Evolutionary conservation across 306 rosid genomes (phyloP), one percentile per base, ranked within the genome.

Genomic region (Abrus precatorius): DNA sequence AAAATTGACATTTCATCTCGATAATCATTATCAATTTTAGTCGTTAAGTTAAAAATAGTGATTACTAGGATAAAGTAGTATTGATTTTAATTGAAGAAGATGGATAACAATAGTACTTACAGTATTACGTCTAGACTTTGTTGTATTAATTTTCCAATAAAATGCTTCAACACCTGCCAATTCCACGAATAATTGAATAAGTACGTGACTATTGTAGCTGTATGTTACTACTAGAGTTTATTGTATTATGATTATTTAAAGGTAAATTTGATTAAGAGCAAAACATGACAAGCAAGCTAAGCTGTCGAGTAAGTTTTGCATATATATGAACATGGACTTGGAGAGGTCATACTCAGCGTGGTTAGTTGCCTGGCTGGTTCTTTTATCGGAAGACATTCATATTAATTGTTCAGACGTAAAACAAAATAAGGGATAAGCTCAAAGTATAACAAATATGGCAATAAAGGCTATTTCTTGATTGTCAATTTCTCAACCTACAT

Each of bases 281-380:
- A 67, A 68, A 54, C 72, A 75, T 75, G 43, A 64, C 50, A 65
- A 85, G 82, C 78, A 47, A 69, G 79, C 34, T 44, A 48, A 79
- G 84, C 69, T 85, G 88, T 72, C 66, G 43, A 73, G 83, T 68
- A 54, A 64, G 81, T 49, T 77, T 72, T 72, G 80, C 72, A 68
- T 8, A 40, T 62, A 44, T 60, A 48, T 86, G 80, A 82, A 67
- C 14, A 62, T 55, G 67, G 41, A 43, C 30, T 13, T 49, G 33
- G 73, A 60, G 75, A 80, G 74, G 79, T 77, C 81, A 79, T 67
- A 56, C 57, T 74, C 79, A 73, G 78, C 71, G 82, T 75, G 84
- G 68, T 43, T 73, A 81, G 88, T 59, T 49, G 85, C 77, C 45
- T 41, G 66, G 71, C 40, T 48, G 71, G 9, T 56, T 74, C 76